Base-by-base conservation (phyloP, 805 yeast species). In the Wickerhamomyces silvicola region DNA sequence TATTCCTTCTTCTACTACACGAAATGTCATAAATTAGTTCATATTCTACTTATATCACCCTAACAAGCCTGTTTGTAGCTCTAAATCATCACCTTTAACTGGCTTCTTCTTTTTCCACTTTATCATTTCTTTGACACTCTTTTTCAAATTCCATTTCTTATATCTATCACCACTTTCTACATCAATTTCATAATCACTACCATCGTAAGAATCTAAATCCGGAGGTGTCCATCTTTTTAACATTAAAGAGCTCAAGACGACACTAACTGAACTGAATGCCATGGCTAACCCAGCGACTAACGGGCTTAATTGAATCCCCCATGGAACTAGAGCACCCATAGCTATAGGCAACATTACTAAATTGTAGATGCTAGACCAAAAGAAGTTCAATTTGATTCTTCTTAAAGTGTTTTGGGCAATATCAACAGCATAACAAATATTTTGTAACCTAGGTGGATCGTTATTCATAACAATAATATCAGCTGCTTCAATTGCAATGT, bases 401-500 rank as follows among this genome's bases (percentile, higher is more conserved):
- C 57, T 56, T 53, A 88, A 81, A 0, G 95, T 86, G 21, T 67
- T 69, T 27, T 66, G 62, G 0, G 94, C 77, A 10, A 90, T 72
- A 36, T 80, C 82, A 20, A 81, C 52, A 0, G 88, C 81, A 35
- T 74, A 65, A 17, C 68, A 56, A 5, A 81, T 70, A 7, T 82
- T 78, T 13, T 51, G 48, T 31, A 78, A 54, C 34, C 49, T 43
- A 12, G 30, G 27, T n/a, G n/a, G n/a, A 20, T 48, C 43, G 15
- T 64, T 61, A 10, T 73, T 70, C 51, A 84, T 56, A 11, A 92
- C 62, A 13, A 92, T 95, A 23, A 92, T 72, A 56, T 87, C 95
- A 0, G 98, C 96, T n/a, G 95, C 84, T 44, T 88, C 96, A 44
- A 92, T 81, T 1, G 98, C 97, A 45, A 92, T 84, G 49, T 92